phyloP scores from a whole-genome alignment of 225 moss, liverwort and hornwort species.

The Sphagnum contortum region DNA sequence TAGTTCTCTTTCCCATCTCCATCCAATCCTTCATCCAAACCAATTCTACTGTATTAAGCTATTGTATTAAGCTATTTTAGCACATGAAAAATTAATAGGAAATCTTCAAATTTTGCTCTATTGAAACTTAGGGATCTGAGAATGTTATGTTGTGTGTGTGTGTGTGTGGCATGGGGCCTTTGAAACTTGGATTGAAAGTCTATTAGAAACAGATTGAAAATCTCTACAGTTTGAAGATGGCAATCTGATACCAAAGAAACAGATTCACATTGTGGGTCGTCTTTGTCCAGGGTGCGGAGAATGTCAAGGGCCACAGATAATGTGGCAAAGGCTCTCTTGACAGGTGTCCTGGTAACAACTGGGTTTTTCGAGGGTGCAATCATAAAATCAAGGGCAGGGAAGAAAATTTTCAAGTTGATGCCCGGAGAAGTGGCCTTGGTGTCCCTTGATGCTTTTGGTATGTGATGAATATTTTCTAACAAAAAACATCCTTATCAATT shows the following conservation, averaged over 20 bases:
- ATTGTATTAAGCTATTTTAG: neutral
- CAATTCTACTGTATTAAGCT: too few relatives aligned
- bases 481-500: neutral
- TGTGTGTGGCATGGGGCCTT: too few relatives aligned
- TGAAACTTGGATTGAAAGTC: too few relatives aligned
- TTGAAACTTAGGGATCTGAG: too few relatives aligned
- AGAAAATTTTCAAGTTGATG: slow-evolving; percentile 61
- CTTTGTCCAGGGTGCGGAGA: slow-evolving; percentile 46
- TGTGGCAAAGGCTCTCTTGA: slow-evolving; percentile 69
- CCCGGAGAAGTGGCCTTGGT: slow-evolving; percentile 48
- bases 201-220: too few relatives aligned
- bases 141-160: too few relatives aligned
- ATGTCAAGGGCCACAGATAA: slow-evolving; percentile 71
- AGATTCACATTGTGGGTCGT: too few relatives aligned
- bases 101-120: neutral
- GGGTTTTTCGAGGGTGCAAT: slow-evolving; percentile 65
- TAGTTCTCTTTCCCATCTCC: slow-evolving; percentile 4
- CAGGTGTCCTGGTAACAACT: slow-evolving; percentile 64
- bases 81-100: neutral
- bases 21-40: neutral
- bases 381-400: slow-evolving; percentile 55
- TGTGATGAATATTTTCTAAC: slow-evolving; percentile 1
- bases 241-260: too few relatives aligned
- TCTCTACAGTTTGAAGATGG: too few relatives aligned
- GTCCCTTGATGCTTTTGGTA: slow-evolving; percentile 43